A percentile compares a stretch with the other conserved stretches of the same genome.
These are phyloP conservation scores for Carpinus fangiana DNA, from an alignment of 306 rosid genomes.

Conservation along the genomic window DNA sequence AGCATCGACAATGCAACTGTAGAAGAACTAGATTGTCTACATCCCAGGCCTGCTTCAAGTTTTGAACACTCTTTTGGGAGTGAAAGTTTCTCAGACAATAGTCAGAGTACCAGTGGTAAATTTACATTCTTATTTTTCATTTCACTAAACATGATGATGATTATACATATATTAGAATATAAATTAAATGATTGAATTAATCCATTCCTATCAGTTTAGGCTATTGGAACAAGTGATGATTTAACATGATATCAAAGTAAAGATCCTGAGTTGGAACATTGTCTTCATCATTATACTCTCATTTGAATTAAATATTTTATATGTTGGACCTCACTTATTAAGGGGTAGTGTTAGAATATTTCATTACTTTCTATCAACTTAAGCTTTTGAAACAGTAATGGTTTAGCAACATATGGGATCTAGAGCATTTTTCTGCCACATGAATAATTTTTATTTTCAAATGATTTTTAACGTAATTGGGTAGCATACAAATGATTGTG, in stretches of 20 bases:
- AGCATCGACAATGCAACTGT: conserved; percentile 41
- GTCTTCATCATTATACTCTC: too few relatives aligned
- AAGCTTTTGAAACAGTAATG: too few relatives aligned
- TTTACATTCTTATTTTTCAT: conserved; percentile 23
- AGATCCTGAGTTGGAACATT: too few relatives aligned
- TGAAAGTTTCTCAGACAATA: conserved; percentile 51
- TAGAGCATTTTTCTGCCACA: not conserved
- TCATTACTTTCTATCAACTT: too few relatives aligned
- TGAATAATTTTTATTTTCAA: not conserved
- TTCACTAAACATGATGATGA: conserved; percentile 19
- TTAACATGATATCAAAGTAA: too few relatives aligned
- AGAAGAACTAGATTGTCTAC: conserved; percentile 32
- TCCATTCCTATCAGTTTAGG: too few relatives aligned
- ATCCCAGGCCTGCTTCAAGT: conserved; percentile 27
- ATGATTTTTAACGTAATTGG: not conserved
- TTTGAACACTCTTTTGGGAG: conserved; percentile 38
- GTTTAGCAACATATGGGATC: not conserved
- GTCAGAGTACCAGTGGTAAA: conserved; percentile 60
- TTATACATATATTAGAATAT: not conserved
- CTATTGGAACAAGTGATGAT: too few relatives aligned
- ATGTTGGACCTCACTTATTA: too few relatives aligned
- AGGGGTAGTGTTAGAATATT: too few relatives aligned
- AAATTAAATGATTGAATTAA: too few relatives aligned
- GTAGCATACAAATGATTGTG: not conserved
- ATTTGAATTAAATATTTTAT: too few relatives aligned